Base-by-base conservation (phyloP, 116 monocot genomes). In the Cymodocea nodosa region DNA sequence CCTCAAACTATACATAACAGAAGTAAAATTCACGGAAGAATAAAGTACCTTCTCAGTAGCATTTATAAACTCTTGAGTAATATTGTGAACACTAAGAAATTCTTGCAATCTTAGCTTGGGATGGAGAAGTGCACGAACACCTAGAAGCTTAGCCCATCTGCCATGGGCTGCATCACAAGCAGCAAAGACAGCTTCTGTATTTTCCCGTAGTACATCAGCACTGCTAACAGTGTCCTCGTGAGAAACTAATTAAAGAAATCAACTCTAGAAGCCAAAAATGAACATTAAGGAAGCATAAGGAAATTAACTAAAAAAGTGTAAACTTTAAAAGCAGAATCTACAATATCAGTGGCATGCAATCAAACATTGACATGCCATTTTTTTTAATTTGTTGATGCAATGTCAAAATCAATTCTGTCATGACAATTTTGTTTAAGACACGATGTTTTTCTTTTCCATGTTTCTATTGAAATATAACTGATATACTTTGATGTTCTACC, bases 131-230 rank as follows among this genome's bases (percentile, higher is more conserved):
- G 92, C 92, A 67, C 97, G 91, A 58, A 97, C 97, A 65, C 97
- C 89, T 44, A 97, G 89, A 48, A 97, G 97, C 63, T 97, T 97
- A 63, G 97, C 92, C 97, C 97, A 97, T 62, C 97, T 89, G 75
- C 83, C 88, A 82, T 97, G 97, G 65, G 97, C 97, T 74, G 97
- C 84, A 83, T 97, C 97, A 82, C 92, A 92, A 37, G 90, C 92
- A 63, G 97, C 72, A 82, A 85, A 91, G 35, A 97, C 78, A 54
- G 97, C 91, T 84, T 97, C 97, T 73, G 97, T 86, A 78, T 97
- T 97, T 88, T 97, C 97, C 65, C 92, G 70, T 71, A 97, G 76
- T 67, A 91, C 84, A 79, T 97, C 97, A 80, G 85, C 88, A 75
- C 97, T 97, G 86, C 60, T 73, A 82, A 23, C 13, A 62, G 18